phyloP scores from a whole-genome alignment of 2,329 filamentous ascomycete genomes.

The Chaetomium sp. region DNA sequence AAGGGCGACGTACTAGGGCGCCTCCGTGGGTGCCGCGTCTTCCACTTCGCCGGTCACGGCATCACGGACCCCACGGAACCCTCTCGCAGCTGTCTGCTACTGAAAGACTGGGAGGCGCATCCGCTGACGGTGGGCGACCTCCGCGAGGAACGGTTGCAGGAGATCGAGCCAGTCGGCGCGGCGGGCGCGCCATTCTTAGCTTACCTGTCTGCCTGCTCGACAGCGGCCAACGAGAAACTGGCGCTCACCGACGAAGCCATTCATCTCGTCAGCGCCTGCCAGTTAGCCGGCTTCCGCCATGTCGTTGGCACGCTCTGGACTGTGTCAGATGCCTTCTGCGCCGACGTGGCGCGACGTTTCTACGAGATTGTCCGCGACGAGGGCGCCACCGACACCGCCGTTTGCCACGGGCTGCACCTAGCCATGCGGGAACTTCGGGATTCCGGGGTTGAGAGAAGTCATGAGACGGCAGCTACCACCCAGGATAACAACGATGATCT shows the following conservation, averaged over 20 bases:
- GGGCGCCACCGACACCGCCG: background rate
- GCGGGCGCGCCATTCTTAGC: slow-evolving; percentile 39
- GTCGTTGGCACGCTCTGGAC: no score
- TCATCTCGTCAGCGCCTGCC: no score
- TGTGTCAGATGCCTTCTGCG: slow-evolving; percentile 4
- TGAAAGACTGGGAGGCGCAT: background rate
- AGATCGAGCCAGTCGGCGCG: background rate
- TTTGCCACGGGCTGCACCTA: background rate
- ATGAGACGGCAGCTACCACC: no score
- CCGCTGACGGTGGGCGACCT: slow-evolving; percentile 1
- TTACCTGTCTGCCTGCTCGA: slow-evolving; percentile 46
- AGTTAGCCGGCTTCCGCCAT: no score
- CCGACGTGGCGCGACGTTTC: background rate
- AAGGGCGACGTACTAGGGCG: background rate
- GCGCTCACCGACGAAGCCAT: slow-evolving; percentile 19
- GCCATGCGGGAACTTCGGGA: background rate
- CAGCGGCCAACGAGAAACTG: slow-evolving; percentile 34
- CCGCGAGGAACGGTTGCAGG: background rate
- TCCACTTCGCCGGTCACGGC: slow-evolving; percentile 9
- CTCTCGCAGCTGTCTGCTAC: background rate
- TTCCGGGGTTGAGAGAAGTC: background rate
- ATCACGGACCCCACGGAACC: background rate
- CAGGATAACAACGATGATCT: no score
- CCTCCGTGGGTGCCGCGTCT: background rate
- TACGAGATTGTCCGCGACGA: slow-evolving; percentile 1